Evolutionary conservation across 352 stramenopile genomes (phyloP).

Genomic region (Blastocystis hominis): DNA sequence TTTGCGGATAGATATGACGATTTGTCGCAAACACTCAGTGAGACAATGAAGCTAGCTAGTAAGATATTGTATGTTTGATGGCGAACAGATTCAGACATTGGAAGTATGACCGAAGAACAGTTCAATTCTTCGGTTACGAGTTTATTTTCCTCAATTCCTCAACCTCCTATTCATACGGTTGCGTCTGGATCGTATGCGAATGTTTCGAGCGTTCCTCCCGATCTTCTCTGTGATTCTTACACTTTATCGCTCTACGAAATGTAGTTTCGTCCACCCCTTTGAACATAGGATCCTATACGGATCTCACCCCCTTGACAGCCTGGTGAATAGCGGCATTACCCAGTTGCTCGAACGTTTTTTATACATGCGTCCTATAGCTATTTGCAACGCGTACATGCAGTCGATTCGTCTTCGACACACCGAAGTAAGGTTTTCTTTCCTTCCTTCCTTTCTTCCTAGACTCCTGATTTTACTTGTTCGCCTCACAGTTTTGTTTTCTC

Average conservation of each 20-base stretch:
- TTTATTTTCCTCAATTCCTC: background rate
- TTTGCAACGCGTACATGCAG: conserved; percentile 37
- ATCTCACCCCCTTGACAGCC: background rate
- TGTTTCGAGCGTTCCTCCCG: background rate
- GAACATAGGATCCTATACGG: conserved; percentile 17
- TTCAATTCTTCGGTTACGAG: background rate
- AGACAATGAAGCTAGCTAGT: conserved; percentile 10
- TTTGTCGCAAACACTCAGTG: background rate
- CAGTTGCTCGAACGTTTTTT: conserved; percentile 36
- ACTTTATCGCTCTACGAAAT: conserved; percentile 11
- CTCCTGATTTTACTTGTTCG: background rate
- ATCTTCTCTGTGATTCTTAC: conserved; percentile 9
- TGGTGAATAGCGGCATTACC: conserved; percentile 33
- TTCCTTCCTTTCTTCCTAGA: background rate
- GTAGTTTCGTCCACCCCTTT: background rate
- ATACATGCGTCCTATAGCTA: conserved; percentile 37
- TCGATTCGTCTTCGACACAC: background rate
- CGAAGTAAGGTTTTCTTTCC: background rate
- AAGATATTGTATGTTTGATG: background rate
- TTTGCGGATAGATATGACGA: background rate
- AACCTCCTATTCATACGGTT: background rate
- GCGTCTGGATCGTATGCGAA: background rate
- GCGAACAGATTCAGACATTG: background rate
- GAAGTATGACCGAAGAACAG: background rate
- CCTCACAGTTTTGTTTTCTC: conserved; percentile 37